These are phyloP conservation scores for Stephania japonica DNA, from an alignment of 164 flowering plant genomes.

Conservation along the genomic window DNA sequence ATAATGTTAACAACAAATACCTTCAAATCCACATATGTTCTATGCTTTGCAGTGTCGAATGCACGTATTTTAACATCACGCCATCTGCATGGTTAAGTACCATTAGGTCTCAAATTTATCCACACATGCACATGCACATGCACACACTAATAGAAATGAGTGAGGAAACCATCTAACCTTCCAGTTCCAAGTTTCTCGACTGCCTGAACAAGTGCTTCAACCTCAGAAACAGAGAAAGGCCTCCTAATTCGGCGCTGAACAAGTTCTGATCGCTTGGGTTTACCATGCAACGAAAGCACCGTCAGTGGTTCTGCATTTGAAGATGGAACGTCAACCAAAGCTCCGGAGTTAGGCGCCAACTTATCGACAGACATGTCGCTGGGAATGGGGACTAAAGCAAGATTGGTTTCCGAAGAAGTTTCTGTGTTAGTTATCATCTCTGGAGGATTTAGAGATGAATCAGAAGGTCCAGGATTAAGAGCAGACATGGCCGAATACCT, in stretches of 20 bases:
- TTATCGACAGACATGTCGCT: conserved; percentile 42
- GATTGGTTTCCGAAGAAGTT: conserved; percentile 57
- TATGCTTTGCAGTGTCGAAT: conserved; percentile 88
- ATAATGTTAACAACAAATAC: conserved; percentile 25
- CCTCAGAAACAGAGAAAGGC: conserved; percentile 94
- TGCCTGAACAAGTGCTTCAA: conserved; percentile 95
- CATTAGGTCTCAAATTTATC: neutral
- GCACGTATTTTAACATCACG: conserved; percentile 85
- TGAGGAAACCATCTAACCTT: conserved; percentile 40
- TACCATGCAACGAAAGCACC: conserved; percentile 48
- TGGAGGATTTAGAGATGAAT: conserved; percentile 30
- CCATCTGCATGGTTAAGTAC: conserved; percentile 48
- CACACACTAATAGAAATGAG: neutral
- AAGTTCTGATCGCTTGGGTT: conserved; percentile 62
- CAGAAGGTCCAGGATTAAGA: conserved; percentile 26
- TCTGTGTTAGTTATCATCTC: conserved; percentile 19
- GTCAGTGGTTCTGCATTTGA: conserved; percentile 51
- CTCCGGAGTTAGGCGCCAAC: conserved; percentile 47
- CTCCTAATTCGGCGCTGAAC: conserved; percentile 88
- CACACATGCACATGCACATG: neutral
- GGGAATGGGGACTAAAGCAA: conserved; percentile 59
- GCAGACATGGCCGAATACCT: conserved; percentile 41
- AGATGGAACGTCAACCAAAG: conserved; percentile 54
- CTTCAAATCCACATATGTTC: conserved; percentile 99
- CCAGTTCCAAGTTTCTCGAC: conserved; percentile 99